These are phyloP conservation scores for Solioccasus polychromus DNA, from an alignment of 768 basidiomycete genomes.

Conservation along the genomic window DNA sequence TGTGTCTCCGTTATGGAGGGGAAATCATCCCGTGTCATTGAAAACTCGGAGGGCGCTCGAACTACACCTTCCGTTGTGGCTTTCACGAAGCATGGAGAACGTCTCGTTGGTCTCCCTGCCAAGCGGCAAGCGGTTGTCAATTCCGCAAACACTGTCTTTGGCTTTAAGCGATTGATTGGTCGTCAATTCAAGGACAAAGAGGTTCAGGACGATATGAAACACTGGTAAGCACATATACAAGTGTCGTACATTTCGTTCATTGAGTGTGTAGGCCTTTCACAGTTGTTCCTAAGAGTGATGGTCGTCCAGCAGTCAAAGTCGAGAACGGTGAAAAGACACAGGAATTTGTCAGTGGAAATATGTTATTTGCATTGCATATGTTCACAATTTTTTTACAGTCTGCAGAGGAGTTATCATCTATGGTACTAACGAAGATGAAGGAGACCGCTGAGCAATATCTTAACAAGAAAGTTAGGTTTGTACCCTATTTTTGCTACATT, in stretches of 20 bases:
- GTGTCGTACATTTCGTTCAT: neutral
- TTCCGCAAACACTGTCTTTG: slow-evolving; percentile 88
- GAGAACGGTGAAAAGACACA: slow-evolving; percentile 85
- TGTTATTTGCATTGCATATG: neutral
- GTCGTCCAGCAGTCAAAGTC: slow-evolving; percentile 78
- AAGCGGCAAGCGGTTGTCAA: slow-evolving; percentile 98
- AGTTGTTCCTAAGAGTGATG: slow-evolving; percentile 67
- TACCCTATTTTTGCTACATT: neutral
- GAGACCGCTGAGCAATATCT: slow-evolving; percentile 93
- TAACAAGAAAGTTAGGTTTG: slow-evolving; percentile 92
- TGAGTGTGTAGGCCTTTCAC: slow-evolving; percentile 68
- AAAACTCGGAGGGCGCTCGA: slow-evolving; percentile 96
- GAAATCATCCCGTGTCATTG: slow-evolving; percentile 90
- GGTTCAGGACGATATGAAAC: slow-evolving; percentile 85
- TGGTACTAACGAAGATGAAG: slow-evolving; percentile 90
- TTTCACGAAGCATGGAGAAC: slow-evolving; percentile 98
- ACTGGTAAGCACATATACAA: slow-evolving; percentile 53
- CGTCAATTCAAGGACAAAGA: slow-evolving; percentile 91
- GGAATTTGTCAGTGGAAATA: slow-evolving; percentile 55
- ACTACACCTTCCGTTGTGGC: slow-evolving; percentile 99
- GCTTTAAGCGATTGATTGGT: slow-evolving; percentile 93
- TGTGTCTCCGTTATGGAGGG: slow-evolving; percentile 96
- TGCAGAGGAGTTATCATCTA: slow-evolving; percentile 81
- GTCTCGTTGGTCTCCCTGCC: slow-evolving; percentile 92
- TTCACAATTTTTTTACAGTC: slow-evolving; percentile 49